Evolutionary conservation across 495 filamentous ascomycete genomes (phyloP), one percentile per base, ranked within the genome.

Genomic region (Lepidopterella palustris): DNA sequence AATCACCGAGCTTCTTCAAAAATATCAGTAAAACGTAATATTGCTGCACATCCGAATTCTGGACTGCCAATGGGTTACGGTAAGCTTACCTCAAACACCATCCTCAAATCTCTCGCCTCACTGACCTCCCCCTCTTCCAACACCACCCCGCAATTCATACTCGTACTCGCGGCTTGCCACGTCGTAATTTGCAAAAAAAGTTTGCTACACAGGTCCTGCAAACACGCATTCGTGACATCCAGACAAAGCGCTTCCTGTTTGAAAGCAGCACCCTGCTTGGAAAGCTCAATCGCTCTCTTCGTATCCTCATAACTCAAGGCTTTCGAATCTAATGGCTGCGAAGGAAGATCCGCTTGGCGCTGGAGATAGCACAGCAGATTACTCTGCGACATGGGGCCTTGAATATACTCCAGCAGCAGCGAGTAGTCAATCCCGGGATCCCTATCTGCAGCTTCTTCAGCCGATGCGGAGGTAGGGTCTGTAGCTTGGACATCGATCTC

Each of bases 401-500:
- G 55, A 29, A 75, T 64, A 53, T 74, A 75, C 11, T 61, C 55
- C 47, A 73, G 47, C 24, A 72, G 23, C 24, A 66, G 40, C 1
- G 15, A 28, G 42, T 67, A 70, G 40, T 74, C 72, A 2, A 73
- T 25, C 10, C 67, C 68, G 8, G 62, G 58, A 52, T 73, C 72
- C 11, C 65, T 29, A 21, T 63, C 67, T 20, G 67, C 70, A 11
- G 59, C 67, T 53, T 86, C 83, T 2, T 83, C 80, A 1, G 71
- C 70, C 15, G 68, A 55, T 1, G 78, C 74, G 18, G 70, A 68
- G 0, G 71, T 69, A 4, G 75, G 72, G 8, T 76, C 78, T 1
- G 79, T 75, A 4, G 75, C 75, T 42, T 80, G 74, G 35, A 76
- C 75, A 61, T 95, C 88, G 53, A 97, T 92, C 65, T 93, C 87